Conservation (phyloP, 768 basidiomycete genomes). For the Russula vinacea region DNA sequence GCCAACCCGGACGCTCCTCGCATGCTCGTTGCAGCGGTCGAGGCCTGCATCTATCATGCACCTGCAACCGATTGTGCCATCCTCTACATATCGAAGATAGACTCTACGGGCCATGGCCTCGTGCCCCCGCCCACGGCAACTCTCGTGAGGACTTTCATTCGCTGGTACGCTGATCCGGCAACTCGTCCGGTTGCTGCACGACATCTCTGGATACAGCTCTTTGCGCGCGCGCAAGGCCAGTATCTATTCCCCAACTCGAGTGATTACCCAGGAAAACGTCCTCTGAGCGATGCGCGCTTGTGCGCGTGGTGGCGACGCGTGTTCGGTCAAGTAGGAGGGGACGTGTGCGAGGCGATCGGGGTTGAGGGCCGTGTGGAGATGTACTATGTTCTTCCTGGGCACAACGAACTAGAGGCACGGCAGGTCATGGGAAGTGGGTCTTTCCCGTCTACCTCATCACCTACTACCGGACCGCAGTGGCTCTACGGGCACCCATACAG, state of each 20-base stretch:
- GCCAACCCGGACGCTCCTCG: slow-evolving; percentile 46
- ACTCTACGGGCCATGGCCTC: slow-evolving; percentile 77
- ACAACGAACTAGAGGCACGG: slow-evolving; percentile 61
- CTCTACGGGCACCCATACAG: slow-evolving; percentile 78
- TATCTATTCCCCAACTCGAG: slow-evolving; percentile 92
- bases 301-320: slow-evolving; percentile 93
- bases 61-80: slow-evolving; percentile 22
- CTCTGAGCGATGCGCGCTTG: slow-evolving; percentile 72
- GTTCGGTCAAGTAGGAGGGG: slow-evolving; percentile 53
- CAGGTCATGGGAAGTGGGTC: slow-evolving; percentile 49
- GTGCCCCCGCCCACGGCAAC: slow-evolving; percentile 64
- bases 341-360: slow-evolving; percentile 33
- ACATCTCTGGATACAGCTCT: slow-evolving; percentile 23
- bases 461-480: slow-evolving; percentile 45
- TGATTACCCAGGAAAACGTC: slow-evolving; percentile 64
- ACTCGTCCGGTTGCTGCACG: slow-evolving; percentile 19
- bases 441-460: slow-evolving; percentile 22
- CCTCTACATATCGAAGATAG: slow-evolving; percentile 86
- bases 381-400: slow-evolving; percentile 71
- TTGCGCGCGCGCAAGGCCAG: slow-evolving; percentile 80
- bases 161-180: slow-evolving; percentile 36
- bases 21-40: slow-evolving; percentile 74
- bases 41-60: slow-evolving; percentile 35
- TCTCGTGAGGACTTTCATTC: slow-evolving; percentile 65
- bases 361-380: slow-evolving; percentile 38